Evolutionary conservation across 2,329 filamentous ascomycete genomes (phyloP), one percentile per base, ranked within the genome.

Genomic region (Blumeria hordei): DNA sequence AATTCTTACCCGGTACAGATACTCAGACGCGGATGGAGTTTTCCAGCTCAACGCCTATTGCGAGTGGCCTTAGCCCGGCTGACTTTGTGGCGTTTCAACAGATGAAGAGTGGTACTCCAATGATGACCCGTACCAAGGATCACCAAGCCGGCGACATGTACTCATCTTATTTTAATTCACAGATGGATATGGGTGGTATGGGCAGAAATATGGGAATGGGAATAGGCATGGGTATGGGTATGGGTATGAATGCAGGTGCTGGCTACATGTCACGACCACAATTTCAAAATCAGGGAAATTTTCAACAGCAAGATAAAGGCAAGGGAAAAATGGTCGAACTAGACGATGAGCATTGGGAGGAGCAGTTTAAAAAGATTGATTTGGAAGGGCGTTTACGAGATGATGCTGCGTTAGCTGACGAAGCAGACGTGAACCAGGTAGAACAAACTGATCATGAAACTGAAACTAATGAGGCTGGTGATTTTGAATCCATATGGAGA

Each of bases 281-380:
- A 36, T 8, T 33, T 36, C 43, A 45, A 28, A n/a, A n/a, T 28
- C 33, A 39, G 10, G 11, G n/a, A 53, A 6, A 39, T 6, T 16
- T 32, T n/a, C 71, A 74, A 60, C 61, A 62, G 39, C 62, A 66
- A 44, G 73, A 64, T 41, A 84, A 88, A 67, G 85, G 84, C 57
- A 96, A 96, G 67, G 88, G 85, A 41, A 94, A 93, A 68, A 78
- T 96, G 70, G 82, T 96, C 11, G 92, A 96, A 70, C 76, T 96
- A 28, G 87, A 95, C 66, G 90, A 98, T 62, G 73, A 83, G 64
- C 83, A 94, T 65, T 96, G 92, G 92, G 90, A 96, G 69, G 86
- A 88, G 62, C 88, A 96, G 67, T 98, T 98, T 67, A 85, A 87
- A 56, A 80, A 92, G 68, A 81, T 95, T 66, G 86, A 90, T 66